These are phyloP conservation scores for Diaporthe ilicicola DNA, from an alignment of 2,329 filamentous ascomycete species.

Conservation along the genomic window DNA sequence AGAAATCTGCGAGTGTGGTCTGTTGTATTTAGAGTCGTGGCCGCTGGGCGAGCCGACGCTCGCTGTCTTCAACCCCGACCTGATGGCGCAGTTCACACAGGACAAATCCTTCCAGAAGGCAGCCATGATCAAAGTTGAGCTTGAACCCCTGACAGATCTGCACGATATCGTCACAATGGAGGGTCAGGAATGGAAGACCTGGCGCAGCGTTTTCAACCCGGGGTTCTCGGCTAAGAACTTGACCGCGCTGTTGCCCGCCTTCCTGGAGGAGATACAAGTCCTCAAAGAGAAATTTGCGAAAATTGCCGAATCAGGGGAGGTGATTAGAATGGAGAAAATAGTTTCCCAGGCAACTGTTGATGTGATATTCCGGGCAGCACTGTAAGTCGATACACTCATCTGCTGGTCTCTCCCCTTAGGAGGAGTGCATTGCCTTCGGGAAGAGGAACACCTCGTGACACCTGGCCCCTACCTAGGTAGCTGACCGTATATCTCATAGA, in stretches of 20 bases:
- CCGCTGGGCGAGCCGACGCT: slow-evolving; percentile 46
- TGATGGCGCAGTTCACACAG: slow-evolving; percentile 49
- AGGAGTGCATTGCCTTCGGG: background rate
- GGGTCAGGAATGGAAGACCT: slow-evolving; percentile 49
- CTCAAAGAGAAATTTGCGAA: slow-evolving; percentile 24
- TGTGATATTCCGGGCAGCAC: slow-evolving; percentile 41
- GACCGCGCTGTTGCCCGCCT: slow-evolving; percentile 43
- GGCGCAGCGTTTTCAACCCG: slow-evolving; percentile 47
- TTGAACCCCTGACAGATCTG: slow-evolving; percentile 42
- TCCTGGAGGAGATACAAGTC: slow-evolving; percentile 30
- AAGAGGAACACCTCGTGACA: background rate
- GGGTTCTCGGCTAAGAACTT: slow-evolving; percentile 49
- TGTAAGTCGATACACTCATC: slow-evolving; percentile 37
- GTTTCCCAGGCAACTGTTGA: slow-evolving; percentile 22
- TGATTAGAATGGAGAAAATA: slow-evolving; percentile 21
- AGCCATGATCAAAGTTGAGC: slow-evolving; percentile 37
- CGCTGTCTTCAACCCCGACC: slow-evolving; percentile 46
- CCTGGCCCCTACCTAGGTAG: background rate
- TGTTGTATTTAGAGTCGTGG: slow-evolving; percentile 49
- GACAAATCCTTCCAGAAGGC: slow-evolving; percentile 43
- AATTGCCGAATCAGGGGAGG: background rate
- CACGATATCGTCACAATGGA: slow-evolving; percentile 47
- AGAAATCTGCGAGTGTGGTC: slow-evolving; percentile 39
- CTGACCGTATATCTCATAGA: background rate
- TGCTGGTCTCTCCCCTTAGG: background rate